Base-by-base conservation (phyloP, 371 early-diverging fungal species). In the Amoeboaphelidium protococcarum region DNA sequence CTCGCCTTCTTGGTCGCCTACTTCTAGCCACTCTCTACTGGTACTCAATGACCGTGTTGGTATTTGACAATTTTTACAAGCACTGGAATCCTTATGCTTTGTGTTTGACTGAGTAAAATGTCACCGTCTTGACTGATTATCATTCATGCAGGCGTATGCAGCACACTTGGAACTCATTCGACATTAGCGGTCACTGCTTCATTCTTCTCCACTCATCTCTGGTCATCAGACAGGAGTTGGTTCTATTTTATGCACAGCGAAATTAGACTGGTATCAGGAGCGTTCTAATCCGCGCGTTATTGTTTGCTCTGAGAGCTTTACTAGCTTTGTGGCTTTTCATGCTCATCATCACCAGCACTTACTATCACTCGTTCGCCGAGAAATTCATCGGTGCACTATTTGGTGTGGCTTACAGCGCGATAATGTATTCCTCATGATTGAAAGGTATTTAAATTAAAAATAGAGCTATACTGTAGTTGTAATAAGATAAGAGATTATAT, bases 281-380 rank as follows among this genome's bases (percentile, higher is more conserved):
- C 16, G 37, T 10, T 31, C 16, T 31, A 16, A 16, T 31, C 16
- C 10, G 16, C 6, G 16, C 16, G 37, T 16, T 31, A 10, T 31
- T 31, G 37, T 16, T 55, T 1, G 56, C 41, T 37, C 44, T 64
- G 3, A 52, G 56, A 12, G 60, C 48, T 0, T 41, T 75, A 3
- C 47, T 66, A 26, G 50, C 51, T 0, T 49, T 82, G 19, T 85
- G 82, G 80, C 69, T 66, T 60, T 60, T 66, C 52, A 74, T 82
- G 79, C 62, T 85, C 37, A 53, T 73, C 47, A 65, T 73, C 56
- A 88, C 89, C 1, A 69, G 74, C 21, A 61, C 75, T 21, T 80
- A 80, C 56, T 84, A 76, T 58, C 89, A 88, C 56, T 71, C 73
- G n/a, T 53, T 68, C 42, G 54, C 54, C 13, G 89, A 88, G 58